Percentiles rank a stretch among this genome's conserved stretches.
These are phyloP conservation scores for Kitagawia praeruptora DNA, from an alignment of 129 eudicot species.

Conservation along the genomic window DNA sequence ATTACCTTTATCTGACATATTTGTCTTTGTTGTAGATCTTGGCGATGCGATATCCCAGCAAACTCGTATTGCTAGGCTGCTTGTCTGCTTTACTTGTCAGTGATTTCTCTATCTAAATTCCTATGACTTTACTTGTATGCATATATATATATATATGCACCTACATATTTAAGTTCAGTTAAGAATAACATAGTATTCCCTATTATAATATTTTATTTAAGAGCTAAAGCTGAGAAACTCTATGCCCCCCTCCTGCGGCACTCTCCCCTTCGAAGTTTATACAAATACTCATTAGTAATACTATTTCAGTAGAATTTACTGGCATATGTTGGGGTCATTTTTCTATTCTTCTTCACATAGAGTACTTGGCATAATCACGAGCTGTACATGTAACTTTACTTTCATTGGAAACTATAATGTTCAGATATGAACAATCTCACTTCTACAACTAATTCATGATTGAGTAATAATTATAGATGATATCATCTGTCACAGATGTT, in stretches of 20 bases:
- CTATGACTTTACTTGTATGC: not conserved
- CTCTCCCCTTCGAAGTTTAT: too few relatives aligned
- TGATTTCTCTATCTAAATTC: not conserved
- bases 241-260: too few relatives aligned
- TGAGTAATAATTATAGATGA: not conserved
- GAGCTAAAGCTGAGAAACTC: too few relatives aligned
- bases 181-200: not conserved
- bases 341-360: not conserved
- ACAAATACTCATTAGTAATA: too few relatives aligned
- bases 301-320: not conserved
- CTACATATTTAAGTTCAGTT: not conserved
- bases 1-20: constrained; percentile 12
- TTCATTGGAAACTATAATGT: not conserved
- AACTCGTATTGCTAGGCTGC: constrained; percentile 90
- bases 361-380: not conserved
- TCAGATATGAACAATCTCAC: not conserved
- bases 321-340: not conserved
- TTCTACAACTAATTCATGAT: not conserved
- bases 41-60: constrained; percentile 98
- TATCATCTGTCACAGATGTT: not conserved
- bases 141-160: too few relatives aligned
- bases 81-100: constrained; percentile 78
- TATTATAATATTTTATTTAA: too few relatives aligned
- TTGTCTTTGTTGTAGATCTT: constrained; percentile 48
- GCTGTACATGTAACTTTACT: not conserved